Percentiles rank a stretch among this genome's conserved stretches.
Evolutionary conservation across 148 eudicot species (phyloP).

Genomic region (Camellia sinensis): DNA sequence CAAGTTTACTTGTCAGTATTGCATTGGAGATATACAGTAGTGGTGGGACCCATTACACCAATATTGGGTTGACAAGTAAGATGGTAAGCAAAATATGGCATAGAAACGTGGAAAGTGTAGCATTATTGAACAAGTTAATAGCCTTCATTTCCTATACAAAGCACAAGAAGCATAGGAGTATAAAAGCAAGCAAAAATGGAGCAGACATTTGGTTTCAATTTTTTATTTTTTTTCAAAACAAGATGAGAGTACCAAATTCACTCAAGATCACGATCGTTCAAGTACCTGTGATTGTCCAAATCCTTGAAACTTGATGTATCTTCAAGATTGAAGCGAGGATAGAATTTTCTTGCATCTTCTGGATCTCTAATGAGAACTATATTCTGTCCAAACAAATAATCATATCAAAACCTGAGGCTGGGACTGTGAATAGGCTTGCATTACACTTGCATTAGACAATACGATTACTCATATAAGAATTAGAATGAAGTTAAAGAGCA

Average conservation of each 20-base stretch:
- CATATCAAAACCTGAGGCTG: neutral
- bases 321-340: slow-evolving; percentile 95
- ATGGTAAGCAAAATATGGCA: no score
- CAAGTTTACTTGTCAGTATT: no score
- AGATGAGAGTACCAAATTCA: neutral
- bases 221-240: neutral
- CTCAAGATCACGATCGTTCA: neutral
- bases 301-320: slow-evolving; percentile 84
- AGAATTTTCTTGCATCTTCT: slow-evolving; percentile 74
- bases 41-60: no score
- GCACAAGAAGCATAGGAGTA: neutral
- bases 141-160: neutral
- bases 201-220: neutral
- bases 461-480: neutral
- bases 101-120: neutral
- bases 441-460: neutral
- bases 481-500: neutral
- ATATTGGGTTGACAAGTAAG: no score
- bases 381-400: slow-evolving; percentile 47
- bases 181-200: neutral
- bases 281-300: slow-evolving; percentile 85
- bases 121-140: neutral
- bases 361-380: slow-evolving; percentile 86
- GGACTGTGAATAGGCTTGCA: neutral
- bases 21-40: no score